These are phyloP conservation scores for Firmiana major DNA, from an alignment of 345 rosid genomes.

Conservation along the genomic window DNA sequence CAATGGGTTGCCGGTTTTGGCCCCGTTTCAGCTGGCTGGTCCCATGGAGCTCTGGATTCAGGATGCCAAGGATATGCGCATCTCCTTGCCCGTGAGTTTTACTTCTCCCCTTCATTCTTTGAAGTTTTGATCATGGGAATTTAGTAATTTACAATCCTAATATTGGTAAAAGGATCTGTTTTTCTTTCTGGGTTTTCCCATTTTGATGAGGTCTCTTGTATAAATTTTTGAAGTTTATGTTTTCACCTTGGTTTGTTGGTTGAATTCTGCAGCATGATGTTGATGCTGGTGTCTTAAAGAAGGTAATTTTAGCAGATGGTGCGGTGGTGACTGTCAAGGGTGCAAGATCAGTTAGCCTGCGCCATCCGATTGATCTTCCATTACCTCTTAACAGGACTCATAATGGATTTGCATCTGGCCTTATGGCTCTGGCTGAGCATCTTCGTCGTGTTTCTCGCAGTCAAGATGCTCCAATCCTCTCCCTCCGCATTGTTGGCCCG, in stretches of 20 bases:
- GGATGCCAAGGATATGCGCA: constrained; percentile 77
- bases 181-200: no score
- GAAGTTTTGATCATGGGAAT: not conserved
- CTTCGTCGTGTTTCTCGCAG: constrained; percentile 51
- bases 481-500: constrained; percentile 90
- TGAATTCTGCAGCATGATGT: constrained; percentile 80
- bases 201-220: not conserved
- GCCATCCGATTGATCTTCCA: constrained; percentile 75
- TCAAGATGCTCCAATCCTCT: constrained; percentile 55
- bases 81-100: constrained; percentile 63
- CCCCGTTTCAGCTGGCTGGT: constrained; percentile 93
- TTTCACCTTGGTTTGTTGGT: constrained; percentile 12
- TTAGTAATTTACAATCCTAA: not conserved
- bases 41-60: constrained; percentile 98
- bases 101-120: not conserved
- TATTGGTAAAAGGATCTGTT: no score
- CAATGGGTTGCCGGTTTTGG: constrained; percentile 58
- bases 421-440: constrained; percentile 72
- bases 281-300: constrained; percentile 92
- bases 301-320: constrained; percentile 88
- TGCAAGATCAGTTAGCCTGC: constrained; percentile 92
- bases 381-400: constrained; percentile 67
- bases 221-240: not conserved
- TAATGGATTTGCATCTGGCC: constrained; percentile 76
- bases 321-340: constrained; percentile 91